A percentile compares a stretch with the other conserved stretches of the same genome.
These are phyloP conservation scores for Proliferodiscus dingleyae DNA, from an alignment of 2,329 filamentous ascomycete species.

Conservation along the genomic window DNA sequence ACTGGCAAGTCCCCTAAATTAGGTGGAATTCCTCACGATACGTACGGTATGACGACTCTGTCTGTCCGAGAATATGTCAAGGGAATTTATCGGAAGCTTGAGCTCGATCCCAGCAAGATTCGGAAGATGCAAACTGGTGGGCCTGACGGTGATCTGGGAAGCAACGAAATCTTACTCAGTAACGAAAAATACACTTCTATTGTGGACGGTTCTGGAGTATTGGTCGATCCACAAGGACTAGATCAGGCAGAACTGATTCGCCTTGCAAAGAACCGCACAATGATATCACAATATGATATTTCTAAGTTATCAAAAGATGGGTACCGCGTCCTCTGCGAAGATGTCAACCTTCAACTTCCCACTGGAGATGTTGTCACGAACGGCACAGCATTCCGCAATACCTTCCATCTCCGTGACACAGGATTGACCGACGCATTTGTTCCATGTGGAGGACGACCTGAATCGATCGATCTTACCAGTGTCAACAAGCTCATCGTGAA, in stretches of 20 bases:
- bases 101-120: slow-evolving; percentile 79
- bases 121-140: slow-evolving; percentile 97
- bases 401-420: slow-evolving; percentile 81
- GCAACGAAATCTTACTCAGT: slow-evolving; percentile 93
- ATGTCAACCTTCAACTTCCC: slow-evolving; percentile 82
- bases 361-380: slow-evolving; percentile 83
- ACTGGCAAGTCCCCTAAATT: slow-evolving; percentile 96
- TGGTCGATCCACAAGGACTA: slow-evolving; percentile 87
- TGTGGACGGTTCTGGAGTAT: slow-evolving; percentile 92
- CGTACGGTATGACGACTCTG: slow-evolving; percentile 95
- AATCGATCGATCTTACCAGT: slow-evolving; percentile 89
- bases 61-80: slow-evolving; percentile 94
- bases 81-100: slow-evolving; percentile 94
- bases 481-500: slow-evolving; percentile 85
- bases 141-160: slow-evolving; percentile 92
- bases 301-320: slow-evolving; percentile 82
- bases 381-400: slow-evolving; percentile 94
- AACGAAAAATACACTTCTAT: slow-evolving; percentile 95
- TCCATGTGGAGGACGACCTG: slow-evolving; percentile 90
- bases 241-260: slow-evolving; percentile 78
- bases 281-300: slow-evolving; percentile 83
- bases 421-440: slow-evolving; percentile 84
- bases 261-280: slow-evolving; percentile 78
- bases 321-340: slow-evolving; percentile 89
- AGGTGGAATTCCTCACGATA: slow-evolving; percentile 92